phyloP scores from a whole-genome alignment of 2,329 filamentous ascomycete genomes.

The Gaeumannomyces tritici region DNA sequence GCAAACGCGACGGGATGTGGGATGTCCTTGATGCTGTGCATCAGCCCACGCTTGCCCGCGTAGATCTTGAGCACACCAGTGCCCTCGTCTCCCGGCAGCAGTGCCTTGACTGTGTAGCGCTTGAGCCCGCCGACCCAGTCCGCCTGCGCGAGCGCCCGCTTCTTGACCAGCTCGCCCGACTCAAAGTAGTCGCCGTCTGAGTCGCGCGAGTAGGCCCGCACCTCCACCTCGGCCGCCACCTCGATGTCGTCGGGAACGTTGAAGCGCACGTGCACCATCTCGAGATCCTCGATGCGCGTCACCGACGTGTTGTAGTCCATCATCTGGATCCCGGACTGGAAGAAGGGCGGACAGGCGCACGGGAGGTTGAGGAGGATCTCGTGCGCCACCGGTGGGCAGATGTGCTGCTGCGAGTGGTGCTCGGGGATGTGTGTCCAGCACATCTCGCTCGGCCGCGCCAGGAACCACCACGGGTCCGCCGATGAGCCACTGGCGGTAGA shows the following conservation, averaged over 20 bases:
- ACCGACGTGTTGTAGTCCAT: conserved; percentile 86
- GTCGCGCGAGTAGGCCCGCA: conserved; percentile 69
- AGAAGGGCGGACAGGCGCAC: conserved; percentile 77
- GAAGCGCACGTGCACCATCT: conserved; percentile 85
- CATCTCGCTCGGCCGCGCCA: conserved; percentile 77
- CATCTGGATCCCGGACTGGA: conserved; percentile 71
- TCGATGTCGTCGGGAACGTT: conserved; percentile 85
- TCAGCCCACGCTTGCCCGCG: conserved; percentile 85
- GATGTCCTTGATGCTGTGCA: conserved; percentile 96
- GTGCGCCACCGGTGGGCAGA: conserved; percentile 78
- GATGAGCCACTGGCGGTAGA: conserved; percentile 61
- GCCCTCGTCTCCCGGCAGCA: conserved; percentile 86
- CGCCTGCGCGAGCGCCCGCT: conserved; percentile 80
- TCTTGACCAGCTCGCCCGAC: conserved; percentile 76
- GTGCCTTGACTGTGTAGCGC: conserved; percentile 84
- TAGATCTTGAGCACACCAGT: conserved; percentile 84
- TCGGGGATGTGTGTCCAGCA: conserved; percentile 96
- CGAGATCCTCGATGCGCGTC: conserved; percentile 77
- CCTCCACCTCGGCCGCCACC: conserved; percentile 85
- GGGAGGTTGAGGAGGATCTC: conserved; percentile 82
- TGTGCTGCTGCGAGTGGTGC: conserved; percentile 79
- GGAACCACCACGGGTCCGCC: conserved; percentile 88
- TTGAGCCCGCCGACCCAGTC: conserved; percentile 86
- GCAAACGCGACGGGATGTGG: conserved; percentile 85
- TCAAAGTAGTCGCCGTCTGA: conserved; percentile 89